Evolutionary conservation across 352 stramenopile species (phyloP).

Genomic region (Phytopythium chamaehyphon): DNA sequence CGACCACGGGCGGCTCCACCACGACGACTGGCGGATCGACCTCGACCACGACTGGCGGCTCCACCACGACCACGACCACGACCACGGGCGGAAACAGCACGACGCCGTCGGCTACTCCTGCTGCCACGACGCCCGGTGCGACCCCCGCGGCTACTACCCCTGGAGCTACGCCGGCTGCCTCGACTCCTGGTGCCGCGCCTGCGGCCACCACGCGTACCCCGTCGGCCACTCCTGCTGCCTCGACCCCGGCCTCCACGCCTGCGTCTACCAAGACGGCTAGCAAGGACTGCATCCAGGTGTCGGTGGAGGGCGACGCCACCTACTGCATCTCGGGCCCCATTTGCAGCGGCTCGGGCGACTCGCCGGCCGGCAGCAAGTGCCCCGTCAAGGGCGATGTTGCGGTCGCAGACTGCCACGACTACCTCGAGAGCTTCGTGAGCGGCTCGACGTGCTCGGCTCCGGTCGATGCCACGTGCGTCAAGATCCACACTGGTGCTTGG

Average conservation of each 20-base stretch:
- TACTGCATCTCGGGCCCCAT: slow-evolving; percentile 67
- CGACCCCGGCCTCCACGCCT: slow-evolving; percentile 8
- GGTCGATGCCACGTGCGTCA: slow-evolving; percentile 44
- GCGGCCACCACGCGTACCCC: slow-evolving; percentile 14
- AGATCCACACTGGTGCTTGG: slow-evolving; percentile 70
- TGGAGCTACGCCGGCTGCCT: slow-evolving; percentile 11
- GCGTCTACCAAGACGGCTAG: slow-evolving; percentile 15
- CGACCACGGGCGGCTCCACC: slow-evolving; percentile 2
- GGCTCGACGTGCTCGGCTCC: slow-evolving; percentile 44
- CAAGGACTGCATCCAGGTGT: slow-evolving; percentile 50
- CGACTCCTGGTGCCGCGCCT: slow-evolving; percentile 10
- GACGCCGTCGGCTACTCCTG: slow-evolving; percentile 1
- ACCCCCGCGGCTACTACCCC: slow-evolving; percentile 18
- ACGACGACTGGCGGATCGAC: no score
- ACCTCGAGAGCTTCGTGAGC: slow-evolving; percentile 49
- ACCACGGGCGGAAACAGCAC: neutral
- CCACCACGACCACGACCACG: neutral
- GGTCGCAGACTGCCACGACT: slow-evolving; percentile 49
- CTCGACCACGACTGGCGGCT: neutral
- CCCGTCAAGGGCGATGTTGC: slow-evolving; percentile 57
- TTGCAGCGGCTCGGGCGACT: slow-evolving; percentile 45
- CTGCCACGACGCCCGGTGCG: slow-evolving; percentile 14
- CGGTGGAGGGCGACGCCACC: slow-evolving; percentile 63
- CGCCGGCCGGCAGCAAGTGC: slow-evolving; percentile 37
- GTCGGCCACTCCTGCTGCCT: slow-evolving; percentile 11